Percentiles rank a stretch among this genome's conserved stretches.
Conservation (phyloP, 768 basidiomycete genomes). For the Solioccasus polychromus region DNA sequence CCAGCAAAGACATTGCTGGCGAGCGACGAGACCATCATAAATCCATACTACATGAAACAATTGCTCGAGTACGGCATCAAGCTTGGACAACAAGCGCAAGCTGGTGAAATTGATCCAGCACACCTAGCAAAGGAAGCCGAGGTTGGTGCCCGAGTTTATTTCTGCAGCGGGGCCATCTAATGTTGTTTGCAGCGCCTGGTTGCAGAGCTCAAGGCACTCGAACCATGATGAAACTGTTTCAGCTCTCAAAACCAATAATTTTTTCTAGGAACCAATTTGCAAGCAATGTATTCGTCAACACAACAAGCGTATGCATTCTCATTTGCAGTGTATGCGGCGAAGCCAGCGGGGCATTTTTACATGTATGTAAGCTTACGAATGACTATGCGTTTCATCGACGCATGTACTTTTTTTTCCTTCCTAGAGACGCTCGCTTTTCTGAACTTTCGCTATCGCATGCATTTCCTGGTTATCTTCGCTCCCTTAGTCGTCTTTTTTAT, state of each 20-base stretch:
- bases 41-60: conserved; percentile 77
- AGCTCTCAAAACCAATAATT: conserved; percentile 1
- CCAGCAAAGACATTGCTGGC: conserved; percentile 35
- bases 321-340: conserved; percentile 28
- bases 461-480: conserved; percentile 26
- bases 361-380: conserved; percentile 32
- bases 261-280: conserved; percentile 12
- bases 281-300: conserved; percentile 28
- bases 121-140: conserved; percentile 52
- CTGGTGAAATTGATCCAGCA: conserved; percentile 43
- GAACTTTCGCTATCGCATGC: conserved; percentile 19
- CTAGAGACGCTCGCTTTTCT: conserved; percentile 18
- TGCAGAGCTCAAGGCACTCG: conserved; percentile 55
- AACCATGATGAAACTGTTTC: conserved; percentile 27
- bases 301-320: conserved; percentile 20
- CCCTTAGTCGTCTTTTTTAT: conserved; percentile 19
- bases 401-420: conserved; percentile 24
- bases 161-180: not conserved
- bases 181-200: conserved; percentile 51
- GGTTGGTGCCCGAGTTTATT: conserved; percentile 35
- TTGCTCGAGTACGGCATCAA: conserved; percentile 68
- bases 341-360: conserved; percentile 21
- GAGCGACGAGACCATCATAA: conserved; percentile 67
- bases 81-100: conserved; percentile 44
- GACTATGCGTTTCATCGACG: conserved; percentile 13